phyloP scores from a whole-genome alignment of 495 filamentous ascomycete genomes.

The Annulohypoxylon moriforme region DNA sequence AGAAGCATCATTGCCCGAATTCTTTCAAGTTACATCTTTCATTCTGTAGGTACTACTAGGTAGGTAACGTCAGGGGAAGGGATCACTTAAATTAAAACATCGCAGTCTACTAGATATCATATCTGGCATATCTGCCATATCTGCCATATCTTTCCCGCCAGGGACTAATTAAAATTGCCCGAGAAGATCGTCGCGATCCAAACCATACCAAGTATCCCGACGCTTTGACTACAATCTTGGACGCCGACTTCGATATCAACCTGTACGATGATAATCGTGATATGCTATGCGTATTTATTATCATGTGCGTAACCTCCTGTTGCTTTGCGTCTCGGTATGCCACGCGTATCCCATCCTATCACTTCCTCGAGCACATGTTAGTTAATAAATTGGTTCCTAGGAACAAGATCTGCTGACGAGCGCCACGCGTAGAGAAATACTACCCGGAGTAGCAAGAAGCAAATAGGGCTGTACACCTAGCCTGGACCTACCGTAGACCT shows the following conservation, averaged over 20 bases:
- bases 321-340: conserved; percentile 5
- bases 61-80: too few relatives aligned
- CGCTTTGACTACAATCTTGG: background rate
- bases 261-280: conserved; percentile 9
- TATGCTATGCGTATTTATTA: background rate
- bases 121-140: background rate
- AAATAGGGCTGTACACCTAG: conserved; percentile 22
- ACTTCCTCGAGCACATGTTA: background rate
- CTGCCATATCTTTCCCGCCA: background rate
- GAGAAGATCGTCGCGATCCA: background rate
- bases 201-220: background rate
- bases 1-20: too few relatives aligned
- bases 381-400: background rate
- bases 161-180: background rate
- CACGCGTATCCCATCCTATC: conserved; percentile 17
- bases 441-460: background rate
- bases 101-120: background rate
- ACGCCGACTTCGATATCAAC: conserved; percentile 9
- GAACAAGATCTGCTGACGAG: conserved; percentile 30
- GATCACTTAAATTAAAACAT: background rate
- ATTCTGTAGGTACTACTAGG: too few relatives aligned
- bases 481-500: conserved; percentile 1
- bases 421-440: conserved; percentile 26
- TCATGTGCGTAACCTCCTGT: conserved; percentile 4
- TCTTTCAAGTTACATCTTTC: too few relatives aligned